Conservation (phyloP, 805 yeast species). For the Starmerella sirachaensis region DNA sequence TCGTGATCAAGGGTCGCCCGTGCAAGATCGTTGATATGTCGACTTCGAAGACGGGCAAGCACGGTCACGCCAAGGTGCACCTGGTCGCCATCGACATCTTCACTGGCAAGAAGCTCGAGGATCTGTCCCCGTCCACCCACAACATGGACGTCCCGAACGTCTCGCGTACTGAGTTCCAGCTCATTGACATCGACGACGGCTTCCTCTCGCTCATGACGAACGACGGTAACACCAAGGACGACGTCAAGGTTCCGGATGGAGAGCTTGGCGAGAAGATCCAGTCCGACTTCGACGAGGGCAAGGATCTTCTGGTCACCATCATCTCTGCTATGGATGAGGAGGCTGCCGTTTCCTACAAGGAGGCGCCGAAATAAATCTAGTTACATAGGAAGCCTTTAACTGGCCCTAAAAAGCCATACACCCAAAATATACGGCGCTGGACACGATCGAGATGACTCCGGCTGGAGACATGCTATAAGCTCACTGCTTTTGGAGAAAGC, state of each 20-base stretch:
- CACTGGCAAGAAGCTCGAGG: constrained; percentile 99
- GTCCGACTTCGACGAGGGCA: constrained; percentile 92
- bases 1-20: constrained; percentile 97
- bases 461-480: no score
- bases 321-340: constrained; percentile 99
- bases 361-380: constrained; percentile 67
- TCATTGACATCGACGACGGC: constrained; percentile 95
- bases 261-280: constrained; percentile 91
- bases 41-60: constrained; percentile 99
- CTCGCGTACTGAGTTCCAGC: constrained; percentile 88
- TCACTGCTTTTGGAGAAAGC: no score
- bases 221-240: constrained; percentile 99
- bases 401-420: no score
- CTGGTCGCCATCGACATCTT: constrained; percentile 97
- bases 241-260: constrained; percentile 96
- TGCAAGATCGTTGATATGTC: constrained; percentile 99
- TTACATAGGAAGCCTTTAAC: no score
- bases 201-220: constrained; percentile 90
- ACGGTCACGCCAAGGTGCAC: constrained; percentile 99
- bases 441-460: no score
- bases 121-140: constrained; percentile 99
- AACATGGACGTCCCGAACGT: constrained; percentile 99
- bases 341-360: constrained; percentile 97
- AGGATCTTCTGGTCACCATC: constrained; percentile 93
- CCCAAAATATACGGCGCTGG: no score